Percentiles rank a stretch among this genome's conserved stretches.
Conservation (phyloP, 2,329 filamentous ascomycete species). For the Pseudocercospora musae region DNA sequence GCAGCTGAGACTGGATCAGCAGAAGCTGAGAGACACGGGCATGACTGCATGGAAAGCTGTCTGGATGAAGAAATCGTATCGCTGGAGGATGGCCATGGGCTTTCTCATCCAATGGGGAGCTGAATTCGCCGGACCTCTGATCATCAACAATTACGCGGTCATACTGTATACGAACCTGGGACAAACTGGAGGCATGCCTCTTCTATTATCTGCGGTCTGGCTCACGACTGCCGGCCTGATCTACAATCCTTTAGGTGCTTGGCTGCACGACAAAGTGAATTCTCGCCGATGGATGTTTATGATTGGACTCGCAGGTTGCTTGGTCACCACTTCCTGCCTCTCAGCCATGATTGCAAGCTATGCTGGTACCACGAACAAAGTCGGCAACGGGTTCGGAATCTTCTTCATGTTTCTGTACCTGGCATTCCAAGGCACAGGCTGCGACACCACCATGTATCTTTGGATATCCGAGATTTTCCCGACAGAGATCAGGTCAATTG, state of each 20-base stretch:
- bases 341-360: constrained; percentile 14
- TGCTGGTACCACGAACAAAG: constrained; percentile 9
- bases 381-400: constrained; percentile 11
- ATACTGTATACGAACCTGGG: constrained; percentile 1
- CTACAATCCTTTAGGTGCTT: constrained; percentile 7
- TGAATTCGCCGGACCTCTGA: background rate
- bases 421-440: constrained; percentile 5
- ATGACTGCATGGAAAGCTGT: background rate
- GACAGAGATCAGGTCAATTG: constrained; percentile 17
- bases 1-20: constrained; percentile 2
- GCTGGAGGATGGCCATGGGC: background rate
- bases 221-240: constrained; percentile 9
- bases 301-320: constrained; percentile 3
- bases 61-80: background rate
- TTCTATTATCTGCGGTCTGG: constrained; percentile 2
- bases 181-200: constrained; percentile 3
- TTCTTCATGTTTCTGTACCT: constrained; percentile 11
- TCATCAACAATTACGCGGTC: constrained; percentile 6
- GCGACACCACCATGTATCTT: constrained; percentile 10
- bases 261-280: background rate
- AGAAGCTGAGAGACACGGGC: background rate
- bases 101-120: background rate
- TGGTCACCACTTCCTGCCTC: constrained; percentile 8
- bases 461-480: constrained; percentile 13
- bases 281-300: constrained; percentile 8